Base-by-base conservation (phyloP, 169 alveolate genomes). In the Plasmodium vinckei region DNA sequence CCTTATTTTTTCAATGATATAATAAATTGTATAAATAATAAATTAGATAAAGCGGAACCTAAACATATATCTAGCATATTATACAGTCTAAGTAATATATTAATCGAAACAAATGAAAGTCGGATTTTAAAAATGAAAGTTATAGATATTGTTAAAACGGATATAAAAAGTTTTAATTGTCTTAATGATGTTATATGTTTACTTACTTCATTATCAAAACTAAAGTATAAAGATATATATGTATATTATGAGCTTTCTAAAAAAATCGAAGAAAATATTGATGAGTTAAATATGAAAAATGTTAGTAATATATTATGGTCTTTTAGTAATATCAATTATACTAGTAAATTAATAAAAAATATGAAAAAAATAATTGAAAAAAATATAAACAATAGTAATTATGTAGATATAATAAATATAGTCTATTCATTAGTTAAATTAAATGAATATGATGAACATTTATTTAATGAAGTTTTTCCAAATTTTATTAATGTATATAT, bases 221-320 rank as follows among this genome's bases (percentile, higher is more conserved):
- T 82, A 19, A 82, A 82, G 39, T 82, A 67, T 70, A 82, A 82
- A 56, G 82, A 82, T 17, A 72, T 82, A 59, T 25, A 65, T 19
- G 27, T 27, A 5, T 82, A 82, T 46, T 82, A 82, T 17, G 64
- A 82, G 5, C 15, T 82, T 12, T 82, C 90, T 12, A 82, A 82
- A 59, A 54, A 70, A 60, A 82, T 82, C 0, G 90, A 82, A 27
- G 69, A 82, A 15, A 33, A 82, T 56, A n/a, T 67, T 1, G 72
- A 82, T 27, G 46, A 67, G 25, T 71, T 82, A 33, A 82, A n/a
- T 49, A 82, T 82, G 27, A 82, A 49, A 82, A 67, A 82, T 61
- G 73, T 82, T 15, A 82, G 90, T 47, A 82, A 82, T 42, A 82
- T 82, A 39, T 65, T 82, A 67, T 82, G 90, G 90, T 57, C 90